phyloP scores from a whole-genome alignment of 2,329 filamentous ascomycete genomes.

The Rutstroemia sp. region DNA sequence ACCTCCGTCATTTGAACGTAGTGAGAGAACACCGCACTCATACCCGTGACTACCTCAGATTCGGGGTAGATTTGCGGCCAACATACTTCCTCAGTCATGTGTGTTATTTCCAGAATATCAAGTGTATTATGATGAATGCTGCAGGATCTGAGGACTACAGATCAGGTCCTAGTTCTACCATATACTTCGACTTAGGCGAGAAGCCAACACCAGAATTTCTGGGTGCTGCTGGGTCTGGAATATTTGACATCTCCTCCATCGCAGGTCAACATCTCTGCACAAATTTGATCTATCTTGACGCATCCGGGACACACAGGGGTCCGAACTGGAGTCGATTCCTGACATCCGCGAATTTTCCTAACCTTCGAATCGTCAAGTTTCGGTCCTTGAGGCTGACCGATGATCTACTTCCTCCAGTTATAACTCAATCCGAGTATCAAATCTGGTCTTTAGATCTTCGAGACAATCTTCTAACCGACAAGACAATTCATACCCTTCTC shows the following conservation, averaged over 20 bases:
- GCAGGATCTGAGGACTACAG: neutral
- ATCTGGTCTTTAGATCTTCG: slow-evolving; percentile 53
- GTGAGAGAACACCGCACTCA: neutral
- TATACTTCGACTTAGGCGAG: neutral
- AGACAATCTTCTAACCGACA: slow-evolving; percentile 45
- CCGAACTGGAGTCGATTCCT: slow-evolving; percentile 17
- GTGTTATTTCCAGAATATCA: neutral
- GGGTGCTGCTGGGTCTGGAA: neutral
- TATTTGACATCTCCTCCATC: neutral
- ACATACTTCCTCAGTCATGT: neutral
- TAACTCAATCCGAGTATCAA: slow-evolving; percentile 32
- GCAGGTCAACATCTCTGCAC: neutral
- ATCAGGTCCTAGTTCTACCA: neutral
- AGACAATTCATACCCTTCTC: slow-evolving; percentile 30
- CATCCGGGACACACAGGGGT: slow-evolving; percentile 12
- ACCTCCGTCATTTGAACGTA: neutral
- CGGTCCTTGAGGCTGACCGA: slow-evolving; percentile 41
- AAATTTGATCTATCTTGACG: slow-evolving; percentile 18
- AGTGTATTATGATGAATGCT: slow-evolving; percentile 1
- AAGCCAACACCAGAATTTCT: neutral
- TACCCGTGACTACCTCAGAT: neutral
- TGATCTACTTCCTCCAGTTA: slow-evolving; percentile 27
- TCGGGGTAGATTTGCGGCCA: neutral
- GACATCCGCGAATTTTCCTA: slow-evolving; percentile 28
- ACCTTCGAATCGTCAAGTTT: slow-evolving; percentile 46